Conservation (phyloP, 2,329 filamentous ascomycete species). For the Trichoderma sp. region DNA sequence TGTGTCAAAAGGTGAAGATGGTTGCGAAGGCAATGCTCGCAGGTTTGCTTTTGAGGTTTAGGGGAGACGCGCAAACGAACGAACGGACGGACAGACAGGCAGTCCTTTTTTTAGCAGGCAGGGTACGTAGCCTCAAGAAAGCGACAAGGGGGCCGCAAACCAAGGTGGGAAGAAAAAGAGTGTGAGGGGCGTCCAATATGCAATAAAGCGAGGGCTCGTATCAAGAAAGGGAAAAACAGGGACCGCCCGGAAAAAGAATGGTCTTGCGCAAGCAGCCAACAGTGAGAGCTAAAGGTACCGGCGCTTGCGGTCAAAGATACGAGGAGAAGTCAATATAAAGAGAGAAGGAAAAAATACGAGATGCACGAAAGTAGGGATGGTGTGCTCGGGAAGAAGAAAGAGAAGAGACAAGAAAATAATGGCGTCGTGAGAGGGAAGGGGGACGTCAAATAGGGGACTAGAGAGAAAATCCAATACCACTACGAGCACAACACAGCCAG, state of each 20-base stretch:
- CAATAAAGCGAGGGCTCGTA: constrained; percentile 37
- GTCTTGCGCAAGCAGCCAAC: constrained; percentile 24
- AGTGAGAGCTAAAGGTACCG: constrained; percentile 15
- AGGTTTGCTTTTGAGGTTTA: constrained; percentile 14
- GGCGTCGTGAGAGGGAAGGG: constrained; percentile 23
- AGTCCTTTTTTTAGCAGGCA: constrained; percentile 19
- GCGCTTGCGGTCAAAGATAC: constrained; percentile 27
- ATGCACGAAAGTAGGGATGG: not conserved
- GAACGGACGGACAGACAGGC: constrained; percentile 38
- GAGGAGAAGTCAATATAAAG: not conserved
- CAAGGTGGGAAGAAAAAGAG: constrained; percentile 23
- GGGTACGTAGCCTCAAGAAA: constrained; percentile 19
- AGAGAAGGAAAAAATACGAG: not conserved
- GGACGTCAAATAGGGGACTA: constrained; percentile 23
- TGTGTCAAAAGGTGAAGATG: constrained; percentile 37
- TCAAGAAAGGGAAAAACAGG: constrained; percentile 24
- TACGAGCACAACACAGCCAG: not conserved
- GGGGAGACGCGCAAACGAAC: constrained; percentile 40
- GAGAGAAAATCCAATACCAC: constrained; percentile 15
- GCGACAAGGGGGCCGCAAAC: constrained; percentile 4
- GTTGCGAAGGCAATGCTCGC: constrained; percentile 28
- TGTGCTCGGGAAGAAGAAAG: constrained; percentile 1
- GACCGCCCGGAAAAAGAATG: constrained; percentile 36
- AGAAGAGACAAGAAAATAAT: constrained; percentile 15
- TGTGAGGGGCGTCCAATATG: constrained; percentile 36